phyloP scores from a whole-genome alignment of 345 rosid species.

The Pugionium dolabratum region DNA sequence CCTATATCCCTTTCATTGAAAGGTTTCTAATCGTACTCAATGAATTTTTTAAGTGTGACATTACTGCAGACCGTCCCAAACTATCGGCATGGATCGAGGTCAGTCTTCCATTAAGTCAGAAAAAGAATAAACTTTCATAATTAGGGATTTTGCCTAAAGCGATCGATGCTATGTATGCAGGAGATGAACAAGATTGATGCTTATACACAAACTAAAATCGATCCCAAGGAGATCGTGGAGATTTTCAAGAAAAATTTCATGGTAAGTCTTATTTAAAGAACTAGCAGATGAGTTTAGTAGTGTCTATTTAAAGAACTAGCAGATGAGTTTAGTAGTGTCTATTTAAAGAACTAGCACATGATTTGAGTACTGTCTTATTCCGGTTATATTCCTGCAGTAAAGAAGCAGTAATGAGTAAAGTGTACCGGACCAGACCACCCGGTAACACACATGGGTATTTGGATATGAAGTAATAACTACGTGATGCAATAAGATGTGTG shows the following conservation, averaged over 20 bases:
- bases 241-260: constrained; percentile 48
- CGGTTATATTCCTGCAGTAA: constrained; percentile 28
- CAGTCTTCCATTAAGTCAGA: constrained; percentile 7
- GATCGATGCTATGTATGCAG: constrained; percentile 41
- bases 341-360: background rate
- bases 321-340: background rate
- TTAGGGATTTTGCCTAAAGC: constrained; percentile 3
- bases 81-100: constrained; percentile 81
- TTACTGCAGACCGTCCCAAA: constrained; percentile 72
- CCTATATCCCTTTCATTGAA: constrained; percentile 68
- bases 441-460: background rate
- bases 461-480: constrained; percentile 1
- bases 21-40: constrained; percentile 56
- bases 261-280: constrained; percentile 42
- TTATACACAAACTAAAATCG: constrained; percentile 62
- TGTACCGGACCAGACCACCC: background rate
- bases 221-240: constrained; percentile 53
- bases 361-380: background rate
- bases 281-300: too few relatives aligned
- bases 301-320: background rate
- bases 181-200: constrained; percentile 71
- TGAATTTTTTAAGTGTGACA: constrained; percentile 54
- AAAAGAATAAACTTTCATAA: background rate
- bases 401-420: constrained; percentile 10
- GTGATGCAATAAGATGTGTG: constrained; percentile 22